Percentiles rank a stretch among this genome's conserved stretches.
Evolutionary conservation across 1,139 yeast genomes (phyloP).

Genomic region (Scheffersomyces lignicola): DNA sequence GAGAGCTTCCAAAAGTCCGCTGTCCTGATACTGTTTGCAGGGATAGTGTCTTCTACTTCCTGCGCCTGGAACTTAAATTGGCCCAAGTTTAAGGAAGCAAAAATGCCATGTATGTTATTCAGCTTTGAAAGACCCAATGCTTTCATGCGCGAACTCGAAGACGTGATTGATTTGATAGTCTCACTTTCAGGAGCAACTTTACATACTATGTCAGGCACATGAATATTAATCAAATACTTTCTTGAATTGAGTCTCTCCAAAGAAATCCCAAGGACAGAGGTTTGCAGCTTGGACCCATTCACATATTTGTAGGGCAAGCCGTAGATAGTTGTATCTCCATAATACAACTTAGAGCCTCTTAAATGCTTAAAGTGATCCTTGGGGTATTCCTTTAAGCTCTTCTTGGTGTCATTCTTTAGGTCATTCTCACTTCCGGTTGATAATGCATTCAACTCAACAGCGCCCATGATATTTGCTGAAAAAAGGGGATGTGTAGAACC

Average conservation of each 20-base stretch:
- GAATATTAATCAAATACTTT: constrained; percentile 36
- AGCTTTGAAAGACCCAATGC: neutral
- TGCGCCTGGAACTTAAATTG: neutral
- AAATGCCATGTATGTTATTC: neutral
- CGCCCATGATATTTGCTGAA: constrained; percentile 32
- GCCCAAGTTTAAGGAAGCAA: neutral
- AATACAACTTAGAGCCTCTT: constrained; percentile 21
- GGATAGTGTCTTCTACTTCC: too few relatives aligned
- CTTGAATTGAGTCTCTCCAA: constrained; percentile 33
- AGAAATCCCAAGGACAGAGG: constrained; percentile 28
- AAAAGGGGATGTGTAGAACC: constrained; percentile 27
- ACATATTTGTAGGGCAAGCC: constrained; percentile 21
- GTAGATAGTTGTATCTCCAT: constrained; percentile 30
- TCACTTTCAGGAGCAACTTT: constrained; percentile 28
- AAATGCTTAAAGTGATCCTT: constrained; percentile 31
- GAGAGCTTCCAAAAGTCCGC: too few relatives aligned
- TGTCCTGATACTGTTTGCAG: too few relatives aligned
- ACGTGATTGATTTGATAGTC: constrained; percentile 18
- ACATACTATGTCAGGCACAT: constrained; percentile 44
- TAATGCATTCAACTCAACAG: constrained; percentile 11
- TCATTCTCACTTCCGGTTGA: neutral
- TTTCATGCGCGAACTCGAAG: constrained; percentile 1
- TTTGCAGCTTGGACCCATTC: constrained; percentile 4
- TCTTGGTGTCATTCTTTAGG: neutral
- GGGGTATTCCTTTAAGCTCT: too few relatives aligned